These are phyloP conservation scores for Cyberlindnera sargentensis DNA, from an alignment of 805 yeast species.

Conservation along the genomic window DNA sequence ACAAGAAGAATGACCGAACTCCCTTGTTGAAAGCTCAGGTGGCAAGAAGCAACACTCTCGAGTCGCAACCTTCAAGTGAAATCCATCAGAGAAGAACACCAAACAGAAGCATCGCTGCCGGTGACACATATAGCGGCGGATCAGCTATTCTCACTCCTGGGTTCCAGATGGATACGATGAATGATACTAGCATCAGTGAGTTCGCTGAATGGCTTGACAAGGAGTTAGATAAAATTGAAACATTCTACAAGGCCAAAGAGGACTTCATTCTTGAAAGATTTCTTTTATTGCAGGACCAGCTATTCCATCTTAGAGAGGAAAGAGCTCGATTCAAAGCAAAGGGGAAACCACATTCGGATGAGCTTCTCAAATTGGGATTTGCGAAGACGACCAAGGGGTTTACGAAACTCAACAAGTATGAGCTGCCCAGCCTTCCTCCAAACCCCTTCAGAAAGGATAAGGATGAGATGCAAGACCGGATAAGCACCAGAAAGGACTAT, in stretches of 20 bases:
- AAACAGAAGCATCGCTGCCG: background rate
- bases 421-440: conserved; percentile 36
- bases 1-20: conserved; percentile 16
- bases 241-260: conserved; percentile 56
- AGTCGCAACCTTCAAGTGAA: background rate
- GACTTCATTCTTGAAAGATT: conserved; percentile 52
- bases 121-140: conserved; percentile 14
- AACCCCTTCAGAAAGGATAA: conserved; percentile 14
- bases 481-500: conserved; percentile 39
- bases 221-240: conserved; percentile 53
- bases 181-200: conserved; percentile 34
- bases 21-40: conserved; percentile 13
- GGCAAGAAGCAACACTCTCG: background rate
- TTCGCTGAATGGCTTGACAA: conserved; percentile 64
- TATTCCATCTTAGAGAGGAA: conserved; percentile 56
- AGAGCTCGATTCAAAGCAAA: conserved; percentile 22
- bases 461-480: background rate
- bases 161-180: conserved; percentile 14
- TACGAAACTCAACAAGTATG: conserved; percentile 28
- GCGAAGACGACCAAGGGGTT: conserved; percentile 12
- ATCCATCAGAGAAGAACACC: background rate
- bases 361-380: conserved; percentile 9
- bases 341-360: conserved; percentile 6
- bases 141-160: conserved; percentile 4
- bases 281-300: conserved; percentile 58